Evolutionary conservation across 352 stramenopile species (phyloP), one percentile per base, ranked within the genome.

Genomic region (Peronospora tabacina): DNA sequence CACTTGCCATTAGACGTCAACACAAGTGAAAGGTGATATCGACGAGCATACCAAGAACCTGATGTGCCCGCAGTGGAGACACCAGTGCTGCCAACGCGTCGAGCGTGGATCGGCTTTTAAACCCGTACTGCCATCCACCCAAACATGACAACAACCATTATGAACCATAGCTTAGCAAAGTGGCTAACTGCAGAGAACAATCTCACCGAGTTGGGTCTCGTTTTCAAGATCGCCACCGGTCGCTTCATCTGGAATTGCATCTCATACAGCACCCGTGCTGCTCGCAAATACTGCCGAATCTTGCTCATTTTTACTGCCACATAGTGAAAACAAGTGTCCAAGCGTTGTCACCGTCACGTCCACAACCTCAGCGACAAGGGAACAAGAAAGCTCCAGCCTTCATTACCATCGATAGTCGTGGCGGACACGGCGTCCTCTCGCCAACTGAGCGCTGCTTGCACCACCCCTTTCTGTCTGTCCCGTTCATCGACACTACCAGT

Each of bases 171-270:
- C 24, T 1, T 13, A 43, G 12, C 11, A 20, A 34, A 3, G 49
- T 12, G 1, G 45, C 9, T 32, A 13, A 30, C 1, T 5, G 32
- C 17, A 29, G 0, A 40, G 5, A 49, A 50, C 11, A 20, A n/a
- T 19, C 66, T 54, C 29, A 87, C 73, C 37, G 62, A 57, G 36
- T 80, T 89, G 9, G 64, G 41, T 39, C 86, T 88, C 59, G 82
- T 87, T 57, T 84, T 81, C 29, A 89, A 52, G 30, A 90, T 84
- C 10, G 75, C 79, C 13, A 70, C 72, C 1, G 75, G 79, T 15
- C 79, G 61, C 57, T 85, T 90, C 61, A 82, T 70, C 51, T 86
- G 73, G 40, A 71, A 85, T 40, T 90, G 79, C 38, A 85, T 66
- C 29, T 90, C 72, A 38, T 88, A 92, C 19, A 92, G 44, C 15